These are phyloP conservation scores for Hyaloscypha finlandica DNA, from an alignment of 495 filamentous ascomycete species.

Conservation along the genomic window DNA sequence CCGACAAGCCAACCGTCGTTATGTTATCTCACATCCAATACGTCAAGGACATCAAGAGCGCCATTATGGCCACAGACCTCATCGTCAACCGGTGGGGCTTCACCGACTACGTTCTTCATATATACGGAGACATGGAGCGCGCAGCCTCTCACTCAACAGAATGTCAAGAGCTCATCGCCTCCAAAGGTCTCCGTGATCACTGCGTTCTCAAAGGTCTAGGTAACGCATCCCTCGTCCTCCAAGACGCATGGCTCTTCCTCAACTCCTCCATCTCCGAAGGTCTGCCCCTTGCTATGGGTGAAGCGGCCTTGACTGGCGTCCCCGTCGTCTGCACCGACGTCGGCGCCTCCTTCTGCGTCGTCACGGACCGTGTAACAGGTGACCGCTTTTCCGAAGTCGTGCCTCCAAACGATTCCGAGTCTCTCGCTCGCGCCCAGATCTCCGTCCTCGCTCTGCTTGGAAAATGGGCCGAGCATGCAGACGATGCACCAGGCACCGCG, in stretches of 20 bases:
- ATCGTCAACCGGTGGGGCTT: conserved; percentile 69
- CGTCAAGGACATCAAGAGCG: conserved; percentile 63
- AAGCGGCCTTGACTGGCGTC: conserved; percentile 63
- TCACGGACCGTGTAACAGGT: conserved; percentile 59
- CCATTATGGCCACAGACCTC: conserved; percentile 61
- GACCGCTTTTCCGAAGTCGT: conserved; percentile 62
- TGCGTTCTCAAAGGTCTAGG: conserved; percentile 48
- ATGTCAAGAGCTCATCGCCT: conserved; percentile 62
- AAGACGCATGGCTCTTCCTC: conserved; percentile 66
- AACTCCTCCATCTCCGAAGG: conserved; percentile 69
- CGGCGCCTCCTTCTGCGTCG: conserved; percentile 43
- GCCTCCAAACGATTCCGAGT: conserved; percentile 61
- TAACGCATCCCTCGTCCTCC: conserved; percentile 56
- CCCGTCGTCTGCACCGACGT: conserved; percentile 59
- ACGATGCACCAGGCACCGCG: conserved; percentile 41
- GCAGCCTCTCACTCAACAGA: conserved; percentile 60
- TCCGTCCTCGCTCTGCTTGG: conserved; percentile 60
- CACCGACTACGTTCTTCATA: conserved; percentile 60
- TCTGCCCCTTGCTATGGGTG: conserved; percentile 63
- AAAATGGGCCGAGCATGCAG: conserved; percentile 58
- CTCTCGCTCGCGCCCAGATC: conserved; percentile 63
- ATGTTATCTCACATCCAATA: conserved; percentile 68
- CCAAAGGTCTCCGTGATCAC: conserved; percentile 37
- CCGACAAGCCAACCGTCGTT: conserved; percentile 58
- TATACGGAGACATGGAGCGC: conserved; percentile 63